Evolutionary conservation across 805 yeast genomes (phyloP).

Genomic region (Hanseniaspora singularis): DNA sequence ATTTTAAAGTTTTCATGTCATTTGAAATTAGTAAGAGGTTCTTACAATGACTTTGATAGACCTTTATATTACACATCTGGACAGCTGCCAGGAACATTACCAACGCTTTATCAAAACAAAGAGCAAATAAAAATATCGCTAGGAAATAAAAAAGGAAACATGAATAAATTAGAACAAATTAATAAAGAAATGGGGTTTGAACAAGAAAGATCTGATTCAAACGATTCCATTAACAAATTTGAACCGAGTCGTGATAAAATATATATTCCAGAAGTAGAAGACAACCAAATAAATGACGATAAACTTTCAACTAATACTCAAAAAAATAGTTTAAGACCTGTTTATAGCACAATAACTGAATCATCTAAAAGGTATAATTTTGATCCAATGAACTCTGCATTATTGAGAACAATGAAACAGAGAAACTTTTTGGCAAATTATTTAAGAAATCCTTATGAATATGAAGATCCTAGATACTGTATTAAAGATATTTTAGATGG

Average conservation of each 20-base stretch:
- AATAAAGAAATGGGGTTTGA: neutral
- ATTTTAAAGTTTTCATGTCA: constrained; percentile 53
- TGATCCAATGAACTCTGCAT: neutral
- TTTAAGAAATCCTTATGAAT: constrained; percentile 13
- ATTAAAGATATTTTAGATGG: constrained; percentile 64
- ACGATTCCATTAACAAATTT: too few relatives aligned
- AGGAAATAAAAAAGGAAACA: neutral
- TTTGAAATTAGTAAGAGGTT: constrained; percentile 34
- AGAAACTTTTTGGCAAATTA: constrained; percentile 3
- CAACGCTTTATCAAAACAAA: constrained; percentile 9
- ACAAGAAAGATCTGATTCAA: too few relatives aligned
- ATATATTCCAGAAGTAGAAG: too few relatives aligned
- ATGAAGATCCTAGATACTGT: constrained; percentile 49
- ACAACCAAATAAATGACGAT: too few relatives aligned
- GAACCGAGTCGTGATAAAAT: too few relatives aligned
- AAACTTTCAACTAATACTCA: too few relatives aligned
- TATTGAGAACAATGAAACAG: constrained; percentile 4
- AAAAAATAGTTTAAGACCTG: too few relatives aligned
- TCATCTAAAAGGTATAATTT: neutral
- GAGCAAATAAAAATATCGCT: neutral
- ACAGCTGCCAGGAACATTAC: constrained; percentile 22
- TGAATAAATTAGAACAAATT: neutral
- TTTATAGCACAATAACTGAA: too few relatives aligned
- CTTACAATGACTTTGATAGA: constrained; percentile 25
- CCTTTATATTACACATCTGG: constrained; percentile 20